Conservation (phyloP, 441 rosid species). For the Brassica hybrid region DNA sequence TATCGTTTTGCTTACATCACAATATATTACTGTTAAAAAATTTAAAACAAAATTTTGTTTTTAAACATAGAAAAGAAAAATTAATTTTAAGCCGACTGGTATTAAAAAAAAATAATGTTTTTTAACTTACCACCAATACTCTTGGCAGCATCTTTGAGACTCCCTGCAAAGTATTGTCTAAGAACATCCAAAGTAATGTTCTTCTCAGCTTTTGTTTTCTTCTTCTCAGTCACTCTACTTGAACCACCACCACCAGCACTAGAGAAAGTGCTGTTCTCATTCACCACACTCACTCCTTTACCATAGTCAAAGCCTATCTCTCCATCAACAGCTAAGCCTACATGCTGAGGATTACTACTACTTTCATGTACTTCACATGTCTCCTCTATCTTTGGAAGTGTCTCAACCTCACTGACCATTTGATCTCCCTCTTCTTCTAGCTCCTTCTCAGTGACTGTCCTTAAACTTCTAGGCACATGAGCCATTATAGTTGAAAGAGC, state of each 20-base stretch:
- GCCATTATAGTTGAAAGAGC: slow-evolving; percentile 72
- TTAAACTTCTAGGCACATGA: slow-evolving; percentile 62
- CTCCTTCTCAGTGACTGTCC: slow-evolving; percentile 79
- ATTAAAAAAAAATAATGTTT: too few relatives aligned
- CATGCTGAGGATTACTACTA: too few relatives aligned
- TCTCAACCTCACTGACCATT: slow-evolving; percentile 43
- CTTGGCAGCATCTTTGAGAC: slow-evolving; percentile 94
- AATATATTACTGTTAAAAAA: too few relatives aligned
- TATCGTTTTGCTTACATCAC: too few relatives aligned
- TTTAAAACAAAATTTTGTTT: too few relatives aligned
- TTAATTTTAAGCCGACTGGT: too few relatives aligned
- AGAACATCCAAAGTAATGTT: slow-evolving; percentile 76
- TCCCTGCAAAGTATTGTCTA: slow-evolving; percentile 76
- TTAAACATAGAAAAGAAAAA: too few relatives aligned
- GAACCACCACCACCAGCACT: slow-evolving; percentile 1
- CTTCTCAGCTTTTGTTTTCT: slow-evolving; percentile 68
- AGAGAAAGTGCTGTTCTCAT: slow-evolving; percentile 1
- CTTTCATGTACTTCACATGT: slow-evolving; percentile 44
- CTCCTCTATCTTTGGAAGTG: slow-evolving; percentile 33
- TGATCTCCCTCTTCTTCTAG: slow-evolving; percentile 52
- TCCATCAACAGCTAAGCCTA: too few relatives aligned
- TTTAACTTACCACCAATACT: slow-evolving; percentile 73
- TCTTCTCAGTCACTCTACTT: slow-evolving; percentile 48
- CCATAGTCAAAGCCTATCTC: slow-evolving; percentile 48
- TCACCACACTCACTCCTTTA: slow-evolving; percentile 49